Conservation (phyloP, 495 filamentous ascomycete genomes). For the Cryomyces antarcticus region DNA sequence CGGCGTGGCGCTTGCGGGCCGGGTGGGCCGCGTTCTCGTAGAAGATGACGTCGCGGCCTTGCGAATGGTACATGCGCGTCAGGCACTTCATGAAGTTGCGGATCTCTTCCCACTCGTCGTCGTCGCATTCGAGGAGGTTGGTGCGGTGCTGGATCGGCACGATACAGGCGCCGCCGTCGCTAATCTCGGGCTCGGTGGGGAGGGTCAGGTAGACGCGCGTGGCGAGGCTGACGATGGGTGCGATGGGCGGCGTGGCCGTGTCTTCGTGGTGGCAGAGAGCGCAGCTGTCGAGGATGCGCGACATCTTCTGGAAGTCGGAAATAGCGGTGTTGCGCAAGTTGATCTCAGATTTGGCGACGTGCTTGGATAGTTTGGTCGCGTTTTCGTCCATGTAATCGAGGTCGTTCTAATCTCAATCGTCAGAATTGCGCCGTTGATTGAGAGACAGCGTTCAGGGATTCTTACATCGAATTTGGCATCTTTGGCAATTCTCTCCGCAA, state of each 20-base stretch:
- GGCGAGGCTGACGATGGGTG: constrained; percentile 73
- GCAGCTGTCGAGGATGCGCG: constrained; percentile 69
- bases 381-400: constrained; percentile 97
- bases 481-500: constrained; percentile 82
- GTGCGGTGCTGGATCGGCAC: constrained; percentile 73
- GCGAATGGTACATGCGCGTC: constrained; percentile 78
- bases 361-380: constrained; percentile 72
- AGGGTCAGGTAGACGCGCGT: constrained; percentile 78
- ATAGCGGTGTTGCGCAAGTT: constrained; percentile 80
- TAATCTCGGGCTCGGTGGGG: constrained; percentile 77
- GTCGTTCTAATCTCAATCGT: constrained; percentile 37
- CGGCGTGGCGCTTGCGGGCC: constrained; percentile 59
- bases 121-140: constrained; percentile 91
- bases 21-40: constrained; percentile 89
- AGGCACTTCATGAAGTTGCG: constrained; percentile 98
- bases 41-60: constrained; percentile 80
- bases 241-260: constrained; percentile 58
- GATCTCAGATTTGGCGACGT: constrained; percentile 70
- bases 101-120: constrained; percentile 98
- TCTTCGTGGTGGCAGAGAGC: constrained; percentile 89
- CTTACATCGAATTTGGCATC: constrained; percentile 70
- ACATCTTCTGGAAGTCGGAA: constrained; percentile 75
- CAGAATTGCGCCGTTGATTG: constrained; percentile 9
- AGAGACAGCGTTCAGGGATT: not conserved
- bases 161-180: constrained; percentile 63